These are phyloP conservation scores for Pisolithus orientalis DNA, from an alignment of 768 basidiomycete genomes.

Conservation along the genomic window DNA sequence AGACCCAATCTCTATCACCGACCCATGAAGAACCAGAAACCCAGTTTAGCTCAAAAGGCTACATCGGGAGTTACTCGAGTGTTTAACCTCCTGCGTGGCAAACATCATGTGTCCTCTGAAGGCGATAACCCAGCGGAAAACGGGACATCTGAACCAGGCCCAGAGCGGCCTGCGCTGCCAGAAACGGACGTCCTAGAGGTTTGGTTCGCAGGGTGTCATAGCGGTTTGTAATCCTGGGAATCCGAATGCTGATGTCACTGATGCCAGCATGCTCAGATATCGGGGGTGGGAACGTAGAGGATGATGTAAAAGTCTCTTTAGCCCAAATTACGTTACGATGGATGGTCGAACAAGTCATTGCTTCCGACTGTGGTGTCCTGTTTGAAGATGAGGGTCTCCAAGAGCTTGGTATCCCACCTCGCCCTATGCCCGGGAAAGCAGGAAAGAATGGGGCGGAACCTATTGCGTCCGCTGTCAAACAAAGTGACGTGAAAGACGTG, in stretches of 20 bases:
- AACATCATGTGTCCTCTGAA: not conserved
- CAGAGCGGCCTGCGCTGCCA: not conserved
- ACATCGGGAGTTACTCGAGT: not conserved
- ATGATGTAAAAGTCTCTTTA: constrained; percentile 37
- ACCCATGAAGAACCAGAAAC: constrained; percentile 10
- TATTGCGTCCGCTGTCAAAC: not conserved
- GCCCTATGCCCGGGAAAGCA: not conserved
- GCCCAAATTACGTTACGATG: constrained; percentile 63
- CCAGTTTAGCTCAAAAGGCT: not conserved
- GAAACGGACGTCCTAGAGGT: constrained; percentile 62
- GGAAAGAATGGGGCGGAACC: not conserved
- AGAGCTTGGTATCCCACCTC: constrained; percentile 32
- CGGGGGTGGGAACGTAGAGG: constrained; percentile 55
- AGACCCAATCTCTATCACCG: constrained; percentile 58
- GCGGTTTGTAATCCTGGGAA: constrained; percentile 38
- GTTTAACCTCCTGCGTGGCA: not conserved
- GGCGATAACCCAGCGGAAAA: not conserved
- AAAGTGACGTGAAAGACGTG: not conserved
- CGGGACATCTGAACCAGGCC: not conserved
- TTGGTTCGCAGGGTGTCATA: constrained; percentile 74
- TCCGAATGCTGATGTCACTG: not conserved
- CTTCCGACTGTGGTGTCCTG: constrained; percentile 50
- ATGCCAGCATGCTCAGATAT: constrained; percentile 40
- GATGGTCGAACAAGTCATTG: constrained; percentile 69
- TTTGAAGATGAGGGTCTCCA: constrained; percentile 48